These are phyloP conservation scores for Hypsizygus ulmarius DNA, from an alignment of 1,284 basidiomycete genomes.

Conservation along the genomic window DNA sequence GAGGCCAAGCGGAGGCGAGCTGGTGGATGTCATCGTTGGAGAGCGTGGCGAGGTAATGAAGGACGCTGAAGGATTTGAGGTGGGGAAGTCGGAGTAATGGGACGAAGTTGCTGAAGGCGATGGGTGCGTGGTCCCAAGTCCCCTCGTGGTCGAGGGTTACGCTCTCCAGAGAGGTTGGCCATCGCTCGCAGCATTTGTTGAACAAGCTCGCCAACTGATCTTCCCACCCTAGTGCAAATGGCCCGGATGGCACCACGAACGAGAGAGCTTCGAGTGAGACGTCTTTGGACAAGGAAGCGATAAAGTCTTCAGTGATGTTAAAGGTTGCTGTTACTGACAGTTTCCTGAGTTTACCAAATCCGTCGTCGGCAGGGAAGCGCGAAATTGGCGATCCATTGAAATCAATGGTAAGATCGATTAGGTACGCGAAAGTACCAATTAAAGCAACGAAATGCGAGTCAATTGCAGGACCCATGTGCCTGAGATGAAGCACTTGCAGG, in stretches of 20 bases:
- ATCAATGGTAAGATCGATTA: constrained; percentile 7
- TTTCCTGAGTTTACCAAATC: constrained; percentile 3
- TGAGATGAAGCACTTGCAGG: constrained; percentile 5
- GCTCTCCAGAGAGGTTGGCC: neutral
- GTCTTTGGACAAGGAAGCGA: neutral
- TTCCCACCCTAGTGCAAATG: constrained; percentile 5
- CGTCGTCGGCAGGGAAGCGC: neutral
- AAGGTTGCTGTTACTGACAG: constrained; percentile 5
- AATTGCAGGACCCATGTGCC: constrained; percentile 5
- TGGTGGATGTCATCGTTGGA: constrained; percentile 4
- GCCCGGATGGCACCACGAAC: constrained; percentile 1
- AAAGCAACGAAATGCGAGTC: constrained; percentile 6
- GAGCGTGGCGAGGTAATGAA: neutral
- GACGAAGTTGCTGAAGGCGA: neutral
- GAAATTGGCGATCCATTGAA: constrained; percentile 2
- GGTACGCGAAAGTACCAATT: neutral
- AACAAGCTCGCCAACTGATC: constrained; percentile 5
- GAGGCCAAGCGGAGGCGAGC: constrained; percentile 9
- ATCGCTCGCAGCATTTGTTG: neutral
- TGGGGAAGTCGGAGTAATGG: constrained; percentile 6
- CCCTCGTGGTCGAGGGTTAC: constrained; percentile 10
- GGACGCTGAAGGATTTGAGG: constrained; percentile 3
- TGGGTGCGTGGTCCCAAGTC: neutral
- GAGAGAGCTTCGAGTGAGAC: constrained; percentile 1
- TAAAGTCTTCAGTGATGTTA: neutral